Conservation (phyloP, 2,329 filamentous ascomycete species). For the Monilinia aucupariae region DNA sequence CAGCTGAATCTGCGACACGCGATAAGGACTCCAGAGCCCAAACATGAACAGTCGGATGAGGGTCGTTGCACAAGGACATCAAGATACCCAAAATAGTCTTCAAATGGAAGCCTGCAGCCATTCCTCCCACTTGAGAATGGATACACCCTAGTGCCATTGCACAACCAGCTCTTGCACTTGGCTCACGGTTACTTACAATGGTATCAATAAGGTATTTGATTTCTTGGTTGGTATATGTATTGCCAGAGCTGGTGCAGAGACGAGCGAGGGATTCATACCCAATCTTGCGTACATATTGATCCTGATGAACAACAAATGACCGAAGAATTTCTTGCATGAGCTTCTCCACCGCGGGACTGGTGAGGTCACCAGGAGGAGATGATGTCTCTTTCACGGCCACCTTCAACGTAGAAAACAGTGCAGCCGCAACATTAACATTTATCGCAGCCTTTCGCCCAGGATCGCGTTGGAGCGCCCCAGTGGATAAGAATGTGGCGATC, state of each 20-base stretch:
- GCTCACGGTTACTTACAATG: constrained; percentile 89
- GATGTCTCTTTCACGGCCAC: constrained; percentile 77
- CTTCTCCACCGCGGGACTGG: constrained; percentile 71
- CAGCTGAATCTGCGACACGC: constrained; percentile 83
- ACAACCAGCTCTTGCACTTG: constrained; percentile 86
- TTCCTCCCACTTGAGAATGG: constrained; percentile 90
- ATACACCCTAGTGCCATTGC: constrained; percentile 91
- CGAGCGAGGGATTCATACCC: constrained; percentile 81
- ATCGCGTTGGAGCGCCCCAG: constrained; percentile 74
- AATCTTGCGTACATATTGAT: constrained; percentile 79
- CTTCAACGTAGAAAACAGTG: constrained; percentile 72
- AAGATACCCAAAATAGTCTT: constrained; percentile 96
- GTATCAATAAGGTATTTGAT: constrained; percentile 90
- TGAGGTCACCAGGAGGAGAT: constrained; percentile 67
- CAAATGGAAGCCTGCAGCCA: constrained; percentile 93
- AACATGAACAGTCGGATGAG: constrained; percentile 91
- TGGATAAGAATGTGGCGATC: constrained; percentile 81
- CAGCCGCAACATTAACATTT: constrained; percentile 80
- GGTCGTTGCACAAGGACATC: constrained; percentile 96
- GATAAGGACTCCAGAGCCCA: constrained; percentile 90
- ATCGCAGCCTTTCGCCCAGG: constrained; percentile 85
- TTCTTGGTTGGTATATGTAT: constrained; percentile 80
- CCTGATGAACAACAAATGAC: constrained; percentile 72
- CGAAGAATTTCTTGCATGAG: constrained; percentile 70
- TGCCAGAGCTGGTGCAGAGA: constrained; percentile 72